Base-by-base conservation (phyloP, 257 asterid genomes). In the Capsicum pubescens region DNA sequence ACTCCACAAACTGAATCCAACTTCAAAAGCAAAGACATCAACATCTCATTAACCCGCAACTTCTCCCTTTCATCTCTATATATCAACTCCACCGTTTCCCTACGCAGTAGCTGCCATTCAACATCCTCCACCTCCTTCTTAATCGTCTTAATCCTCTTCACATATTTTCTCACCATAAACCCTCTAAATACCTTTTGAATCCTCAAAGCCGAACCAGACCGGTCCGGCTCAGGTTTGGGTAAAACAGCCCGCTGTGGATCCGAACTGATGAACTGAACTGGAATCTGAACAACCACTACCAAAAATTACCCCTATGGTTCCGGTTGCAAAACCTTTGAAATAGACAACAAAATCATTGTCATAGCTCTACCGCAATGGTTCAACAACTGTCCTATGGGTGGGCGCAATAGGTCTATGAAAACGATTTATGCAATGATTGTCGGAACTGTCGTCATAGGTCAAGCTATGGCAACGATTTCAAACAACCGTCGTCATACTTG, bases 131-230 rank as follows among this genome's bases (percentile, higher is more conserved):
- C 98, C 89, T 90, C 91, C 0, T 56, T 32, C 63, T 84, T 80
- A 26, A 93, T 88, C 9, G 83, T 86, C 83, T 66, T 79, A 4
- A 95, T 91, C 83, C 87, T 93, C 89, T 84, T 88, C 92, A 93
- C 17, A 83, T 87, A 86, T 64, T 89, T 94, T 82, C 98, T 84
- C 42, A 91, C 97, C 84, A 91, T 59, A 89, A 85, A 92, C 0
- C 98, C 98, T 89, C 95, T 89, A 86, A 94, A 89, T 26, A 88
- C 93, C 91, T 89, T 95, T 91, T 95, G 99, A 11, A 95, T 91
- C 84, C 79, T 92, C 90, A 89, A 19, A 3, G 97, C 99, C 1
- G 93, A 89, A 8, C 32, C 90, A 15, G 88, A 19, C 0, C 90
- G 92, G 4, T 70, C 50, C 6, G 84, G 46, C 8, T 77, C 86